Evolutionary conservation across 345 rosid genomes (phyloP).

Genomic region (Populus simonii): DNA sequence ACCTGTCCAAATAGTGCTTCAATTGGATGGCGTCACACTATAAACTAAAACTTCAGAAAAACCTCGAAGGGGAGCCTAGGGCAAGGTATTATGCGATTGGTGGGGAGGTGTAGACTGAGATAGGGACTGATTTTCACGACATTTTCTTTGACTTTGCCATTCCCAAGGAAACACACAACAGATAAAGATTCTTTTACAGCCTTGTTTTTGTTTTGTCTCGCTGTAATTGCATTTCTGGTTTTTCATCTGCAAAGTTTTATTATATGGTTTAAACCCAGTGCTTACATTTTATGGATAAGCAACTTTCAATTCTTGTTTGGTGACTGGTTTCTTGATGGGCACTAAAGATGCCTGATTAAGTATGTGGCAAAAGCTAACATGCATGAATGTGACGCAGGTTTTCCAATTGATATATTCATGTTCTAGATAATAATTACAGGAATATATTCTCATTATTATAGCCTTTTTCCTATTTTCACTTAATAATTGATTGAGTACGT

Average conservation of each 20-base stretch:
- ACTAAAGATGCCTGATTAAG: not conserved
- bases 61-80: not conserved
- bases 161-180: not conserved
- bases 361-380: no score
- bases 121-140: not conserved
- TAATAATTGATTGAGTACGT: no score
- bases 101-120: not conserved
- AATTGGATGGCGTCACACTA: not conserved
- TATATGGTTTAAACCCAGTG: not conserved
- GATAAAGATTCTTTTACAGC: not conserved
- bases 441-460: not conserved
- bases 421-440: not conserved
- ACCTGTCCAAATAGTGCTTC: not conserved
- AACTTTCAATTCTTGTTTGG: not conserved
- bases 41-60: no score
- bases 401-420: not conserved
- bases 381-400: not conserved
- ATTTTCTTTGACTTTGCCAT: not conserved
- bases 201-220: not conserved
- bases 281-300: not conserved
- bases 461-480: not conserved
- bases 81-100: not conserved
- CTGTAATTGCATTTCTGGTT: not conserved
- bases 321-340: not conserved
- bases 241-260: not conserved